Evolutionary conservation across 2,329 filamentous ascomycete species (phyloP).

Genomic region (Emericellopsis cladophorae): DNA sequence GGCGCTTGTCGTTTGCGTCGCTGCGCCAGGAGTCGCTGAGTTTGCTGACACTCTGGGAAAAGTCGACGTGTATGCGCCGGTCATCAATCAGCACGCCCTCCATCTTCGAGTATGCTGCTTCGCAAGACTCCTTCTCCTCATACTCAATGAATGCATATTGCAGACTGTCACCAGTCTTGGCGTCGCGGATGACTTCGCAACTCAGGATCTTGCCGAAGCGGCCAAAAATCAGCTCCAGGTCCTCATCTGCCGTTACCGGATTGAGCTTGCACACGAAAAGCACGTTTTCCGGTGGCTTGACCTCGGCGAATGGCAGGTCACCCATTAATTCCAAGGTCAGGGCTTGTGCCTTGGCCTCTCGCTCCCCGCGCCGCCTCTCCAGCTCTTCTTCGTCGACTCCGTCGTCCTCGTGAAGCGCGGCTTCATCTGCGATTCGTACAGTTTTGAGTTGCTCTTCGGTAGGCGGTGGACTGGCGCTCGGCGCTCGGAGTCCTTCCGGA

Average conservation of each 20-base stretch:
- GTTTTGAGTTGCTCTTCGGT: constrained; percentile 79
- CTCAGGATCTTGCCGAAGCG: constrained; percentile 92
- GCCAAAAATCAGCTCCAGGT: constrained; percentile 90
- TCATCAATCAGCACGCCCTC: constrained; percentile 94
- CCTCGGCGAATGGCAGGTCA: constrained; percentile 91
- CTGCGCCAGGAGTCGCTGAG: constrained; percentile 83
- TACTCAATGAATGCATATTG: constrained; percentile 99
- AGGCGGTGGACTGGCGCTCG: constrained; percentile 67
- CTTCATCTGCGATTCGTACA: constrained; percentile 82
- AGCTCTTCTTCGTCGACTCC: constrained; percentile 61
- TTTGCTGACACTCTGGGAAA: constrained; percentile 86
- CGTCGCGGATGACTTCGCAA: constrained; percentile 91
- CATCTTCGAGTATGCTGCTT: constrained; percentile 98
- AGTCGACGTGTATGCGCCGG: constrained; percentile 94
- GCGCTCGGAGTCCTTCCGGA: constrained; percentile 62
- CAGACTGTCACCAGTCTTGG: constrained; percentile 83
- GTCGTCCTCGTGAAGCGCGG: constrained; percentile 63
- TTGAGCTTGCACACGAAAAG: constrained; percentile 98
- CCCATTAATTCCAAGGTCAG: constrained; percentile 96
- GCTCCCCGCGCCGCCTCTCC: constrained; percentile 71
- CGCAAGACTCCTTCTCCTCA: constrained; percentile 82
- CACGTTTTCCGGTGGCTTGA: constrained; percentile 93
- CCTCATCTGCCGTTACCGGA: constrained; percentile 87
- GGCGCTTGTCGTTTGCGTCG: constrained; percentile 70
- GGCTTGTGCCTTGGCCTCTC: constrained; percentile 86